Evolutionary conservation across 306 rosid species (phyloP).

Genomic region (Medicago arabica): DNA sequence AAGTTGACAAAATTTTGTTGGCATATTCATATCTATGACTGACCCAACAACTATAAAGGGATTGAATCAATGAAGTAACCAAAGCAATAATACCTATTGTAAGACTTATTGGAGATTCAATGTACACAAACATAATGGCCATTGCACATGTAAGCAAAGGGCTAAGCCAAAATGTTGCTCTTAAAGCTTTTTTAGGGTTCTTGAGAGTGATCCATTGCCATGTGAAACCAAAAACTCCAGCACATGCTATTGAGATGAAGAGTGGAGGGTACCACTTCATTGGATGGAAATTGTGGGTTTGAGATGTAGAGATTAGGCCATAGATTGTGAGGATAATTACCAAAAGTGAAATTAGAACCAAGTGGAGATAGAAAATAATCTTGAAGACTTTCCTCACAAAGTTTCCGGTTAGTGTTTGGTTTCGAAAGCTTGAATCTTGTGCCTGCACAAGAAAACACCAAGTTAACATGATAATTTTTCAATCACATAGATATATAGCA

Average conservation of each 20-base stretch:
- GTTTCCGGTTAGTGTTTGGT: slow-evolving; percentile 33
- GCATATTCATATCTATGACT: slow-evolving; percentile 58
- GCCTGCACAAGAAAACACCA: slow-evolving; percentile 39
- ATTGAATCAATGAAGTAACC: slow-evolving; percentile 50
- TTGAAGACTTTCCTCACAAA: slow-evolving; percentile 35
- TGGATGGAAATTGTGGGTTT: slow-evolving; percentile 51
- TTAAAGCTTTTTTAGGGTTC: slow-evolving; percentile 55
- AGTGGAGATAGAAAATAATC: slow-evolving; percentile 53
- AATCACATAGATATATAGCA: not conserved
- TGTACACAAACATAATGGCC: slow-evolving; percentile 46
- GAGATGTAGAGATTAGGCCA: slow-evolving; percentile 45
- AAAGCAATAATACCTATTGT: slow-evolving; percentile 51
- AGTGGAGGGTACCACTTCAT: slow-evolving; percentile 63
- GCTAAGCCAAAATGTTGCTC: slow-evolving; percentile 60
- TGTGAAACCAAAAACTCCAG: slow-evolving; percentile 54
- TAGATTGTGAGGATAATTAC: slow-evolving; percentile 44
- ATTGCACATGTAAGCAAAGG: slow-evolving; percentile 55
- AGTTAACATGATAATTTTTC: slow-evolving; percentile 7
- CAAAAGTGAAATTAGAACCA: slow-evolving; percentile 46
- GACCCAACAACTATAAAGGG: slow-evolving; percentile 70
- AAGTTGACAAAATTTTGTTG: slow-evolving; percentile 45
- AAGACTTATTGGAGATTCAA: slow-evolving; percentile 51
- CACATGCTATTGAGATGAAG: slow-evolving; percentile 45
- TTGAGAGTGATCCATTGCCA: slow-evolving; percentile 60
- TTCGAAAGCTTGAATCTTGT: slow-evolving; percentile 43